Conservation (phyloP, 306 rosid genomes). For the Astragalus membranaceus region DNA sequence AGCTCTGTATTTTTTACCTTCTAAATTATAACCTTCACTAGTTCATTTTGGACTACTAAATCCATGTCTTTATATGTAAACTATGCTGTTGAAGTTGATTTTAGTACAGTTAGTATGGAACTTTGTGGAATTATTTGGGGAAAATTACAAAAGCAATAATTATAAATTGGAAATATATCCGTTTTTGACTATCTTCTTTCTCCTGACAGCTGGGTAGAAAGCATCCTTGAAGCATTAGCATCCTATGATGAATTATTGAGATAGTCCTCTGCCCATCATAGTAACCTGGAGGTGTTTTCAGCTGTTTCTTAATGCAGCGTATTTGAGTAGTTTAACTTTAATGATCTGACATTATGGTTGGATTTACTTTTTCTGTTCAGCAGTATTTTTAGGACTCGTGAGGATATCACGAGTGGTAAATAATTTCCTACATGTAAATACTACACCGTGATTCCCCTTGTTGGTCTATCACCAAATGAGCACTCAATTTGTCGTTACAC, state of each 20-base stretch:
- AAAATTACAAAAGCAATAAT: not conserved
- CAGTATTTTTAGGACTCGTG: conserved; percentile 8
- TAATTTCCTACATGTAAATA: conserved; percentile 25
- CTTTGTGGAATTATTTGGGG: not conserved
- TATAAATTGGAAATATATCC: not conserved
- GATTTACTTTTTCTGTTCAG: conserved; percentile 12
- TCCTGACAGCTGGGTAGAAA: conserved; percentile 79
- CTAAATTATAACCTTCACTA: no score
- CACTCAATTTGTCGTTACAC: conserved; percentile 11
- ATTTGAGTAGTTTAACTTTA: conserved; percentile 6
- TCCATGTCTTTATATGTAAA: not conserved
- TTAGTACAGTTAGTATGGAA: not conserved
- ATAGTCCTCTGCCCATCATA: conserved; percentile 22
- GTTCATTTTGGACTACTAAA: no score
- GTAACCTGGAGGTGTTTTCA: conserved; percentile 9
- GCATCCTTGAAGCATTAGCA: conserved; percentile 74
- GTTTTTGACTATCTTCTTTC: not conserved
- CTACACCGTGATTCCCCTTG: not conserved
- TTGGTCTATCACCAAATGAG: not conserved
- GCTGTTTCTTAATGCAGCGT: not conserved
- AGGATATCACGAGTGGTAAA: conserved; percentile 22
- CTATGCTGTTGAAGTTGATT: not conserved
- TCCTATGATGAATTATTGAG: conserved; percentile 34
- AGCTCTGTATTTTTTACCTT: no score
- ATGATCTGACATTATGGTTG: not conserved